Percentiles rank a stretch among this genome's conserved stretches.
phyloP scores from a whole-genome alignment of 257 asterid genomes.

The Jasminum sambac region DNA sequence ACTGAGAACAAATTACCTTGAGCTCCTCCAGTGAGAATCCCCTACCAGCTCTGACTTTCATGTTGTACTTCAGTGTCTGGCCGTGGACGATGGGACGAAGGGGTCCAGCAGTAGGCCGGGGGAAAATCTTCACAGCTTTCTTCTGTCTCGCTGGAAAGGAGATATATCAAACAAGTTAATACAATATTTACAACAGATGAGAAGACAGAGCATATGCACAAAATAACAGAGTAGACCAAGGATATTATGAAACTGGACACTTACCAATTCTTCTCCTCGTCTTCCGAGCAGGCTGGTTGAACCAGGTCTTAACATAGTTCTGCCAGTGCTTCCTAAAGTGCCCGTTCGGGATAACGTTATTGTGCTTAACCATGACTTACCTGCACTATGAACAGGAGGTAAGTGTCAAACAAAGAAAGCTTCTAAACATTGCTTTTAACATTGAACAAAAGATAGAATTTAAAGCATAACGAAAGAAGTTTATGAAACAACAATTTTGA shows the following conservation, averaged over 20 bases:
- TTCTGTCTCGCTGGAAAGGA: conserved; percentile 56
- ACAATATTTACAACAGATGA: neutral
- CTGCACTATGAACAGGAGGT: conserved; percentile 13
- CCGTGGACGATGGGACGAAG: conserved; percentile 74
- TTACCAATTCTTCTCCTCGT: conserved; percentile 69
- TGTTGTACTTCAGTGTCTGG: conserved; percentile 74
- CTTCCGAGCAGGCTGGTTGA: conserved; percentile 84
- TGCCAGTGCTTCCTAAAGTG: conserved; percentile 90
- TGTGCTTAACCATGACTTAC: conserved; percentile 70
- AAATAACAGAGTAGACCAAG: neutral
- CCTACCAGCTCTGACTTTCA: conserved; percentile 71
- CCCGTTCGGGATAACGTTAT: conserved; percentile 69
- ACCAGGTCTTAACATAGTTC: conserved; percentile 74
- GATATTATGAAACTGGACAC: too few species aligned
- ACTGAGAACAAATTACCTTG: conserved; percentile 40
- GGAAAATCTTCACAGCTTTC: conserved; percentile 75
- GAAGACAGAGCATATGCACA: too few species aligned
- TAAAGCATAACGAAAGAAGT: too few species aligned
- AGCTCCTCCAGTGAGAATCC: conserved; percentile 78
- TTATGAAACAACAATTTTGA: too few species aligned
- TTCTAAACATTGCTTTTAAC: too few species aligned
- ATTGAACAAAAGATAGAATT: too few species aligned
- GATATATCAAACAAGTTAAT: neutral
- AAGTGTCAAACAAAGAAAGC: too few species aligned
- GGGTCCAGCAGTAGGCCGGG: conserved; percentile 75